These are phyloP conservation scores for Hanseniaspora mollemarum DNA, from an alignment of 805 yeast species.

Conservation along the genomic window DNA sequence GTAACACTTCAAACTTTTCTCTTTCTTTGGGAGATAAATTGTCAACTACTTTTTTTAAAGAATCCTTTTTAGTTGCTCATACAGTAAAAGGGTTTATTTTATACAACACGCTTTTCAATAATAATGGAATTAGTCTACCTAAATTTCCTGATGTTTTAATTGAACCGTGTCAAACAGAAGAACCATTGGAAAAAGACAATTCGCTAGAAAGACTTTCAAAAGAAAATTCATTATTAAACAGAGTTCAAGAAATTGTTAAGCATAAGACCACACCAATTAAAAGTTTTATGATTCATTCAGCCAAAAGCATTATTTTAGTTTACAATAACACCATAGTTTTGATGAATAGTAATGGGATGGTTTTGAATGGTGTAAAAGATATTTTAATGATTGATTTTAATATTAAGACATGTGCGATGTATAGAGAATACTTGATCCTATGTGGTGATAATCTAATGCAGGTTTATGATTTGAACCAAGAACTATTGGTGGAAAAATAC, in stretches of 20 bases:
- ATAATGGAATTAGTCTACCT: constrained; percentile 42
- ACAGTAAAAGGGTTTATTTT: constrained; percentile 51
- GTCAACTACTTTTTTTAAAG: constrained; percentile 40
- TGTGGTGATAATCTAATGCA: constrained; percentile 60
- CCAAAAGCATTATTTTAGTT: constrained; percentile 46
- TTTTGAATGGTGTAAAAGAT: constrained; percentile 34
- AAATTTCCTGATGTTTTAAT: constrained; percentile 41
- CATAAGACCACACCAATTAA: constrained; percentile 42
- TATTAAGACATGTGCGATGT: constrained; percentile 34
- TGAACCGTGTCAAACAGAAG: constrained; percentile 4
- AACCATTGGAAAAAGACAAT: neutral
- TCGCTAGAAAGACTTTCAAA: constrained; percentile 22
- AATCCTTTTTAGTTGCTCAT: constrained; percentile 56
- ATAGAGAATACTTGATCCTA: constrained; percentile 40
- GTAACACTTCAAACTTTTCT: constrained; percentile 34
- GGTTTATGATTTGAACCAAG: constrained; percentile 46
- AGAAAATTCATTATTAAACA: constrained; percentile 29
- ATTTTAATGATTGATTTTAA: constrained; percentile 35
- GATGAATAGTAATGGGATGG: constrained; percentile 46
- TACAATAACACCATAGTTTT: constrained; percentile 63
- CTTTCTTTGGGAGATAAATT: neutral
- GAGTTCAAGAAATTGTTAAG: constrained; percentile 32
- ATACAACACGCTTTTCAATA: constrained; percentile 42
- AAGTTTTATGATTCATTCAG: constrained; percentile 48
- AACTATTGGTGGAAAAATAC: constrained; percentile 31